phyloP scores from a whole-genome alignment of 2,329 filamentous ascomycete genomes.

The Xylaria digitata region DNA sequence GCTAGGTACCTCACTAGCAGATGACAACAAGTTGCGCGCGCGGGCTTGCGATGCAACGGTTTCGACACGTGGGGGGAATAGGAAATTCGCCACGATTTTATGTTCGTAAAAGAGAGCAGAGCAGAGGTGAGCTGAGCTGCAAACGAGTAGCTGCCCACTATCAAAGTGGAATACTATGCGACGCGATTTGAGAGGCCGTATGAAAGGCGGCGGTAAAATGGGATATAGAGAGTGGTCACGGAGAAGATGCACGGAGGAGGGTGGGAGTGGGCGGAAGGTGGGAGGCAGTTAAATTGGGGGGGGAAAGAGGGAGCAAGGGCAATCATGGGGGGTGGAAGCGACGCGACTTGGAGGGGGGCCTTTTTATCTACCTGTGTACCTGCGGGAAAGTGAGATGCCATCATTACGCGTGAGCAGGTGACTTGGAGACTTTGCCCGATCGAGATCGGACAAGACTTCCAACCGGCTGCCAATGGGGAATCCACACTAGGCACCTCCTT shows the following conservation, averaged over 20 bases:
- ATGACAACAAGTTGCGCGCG: no score
- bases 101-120: background rate
- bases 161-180: conserved; percentile 16
- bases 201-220: conserved; percentile 28
- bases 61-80: background rate
- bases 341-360: conserved; percentile 40
- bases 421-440: conserved; percentile 16
- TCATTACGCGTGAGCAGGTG: conserved; percentile 43
- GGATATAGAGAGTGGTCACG: conserved; percentile 26
- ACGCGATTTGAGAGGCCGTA: conserved; percentile 25
- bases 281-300: conserved; percentile 28
- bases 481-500: background rate
- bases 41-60: background rate
- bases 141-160: conserved; percentile 18
- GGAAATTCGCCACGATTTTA: background rate
- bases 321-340: conserved; percentile 18
- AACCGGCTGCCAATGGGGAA: no score
- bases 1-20: background rate
- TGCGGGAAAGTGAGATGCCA: conserved; percentile 30
- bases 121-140: no score
- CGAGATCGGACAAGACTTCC: no score
- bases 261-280: conserved; percentile 11
- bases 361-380: conserved; percentile 17
- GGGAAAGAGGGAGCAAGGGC: conserved; percentile 12
- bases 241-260: no score